A percentile compares a stretch with the other conserved stretches of the same genome.
phyloP scores from a whole-genome alignment of 2,329 filamentous ascomycete genomes.

The Arthrobotrys iridis region DNA sequence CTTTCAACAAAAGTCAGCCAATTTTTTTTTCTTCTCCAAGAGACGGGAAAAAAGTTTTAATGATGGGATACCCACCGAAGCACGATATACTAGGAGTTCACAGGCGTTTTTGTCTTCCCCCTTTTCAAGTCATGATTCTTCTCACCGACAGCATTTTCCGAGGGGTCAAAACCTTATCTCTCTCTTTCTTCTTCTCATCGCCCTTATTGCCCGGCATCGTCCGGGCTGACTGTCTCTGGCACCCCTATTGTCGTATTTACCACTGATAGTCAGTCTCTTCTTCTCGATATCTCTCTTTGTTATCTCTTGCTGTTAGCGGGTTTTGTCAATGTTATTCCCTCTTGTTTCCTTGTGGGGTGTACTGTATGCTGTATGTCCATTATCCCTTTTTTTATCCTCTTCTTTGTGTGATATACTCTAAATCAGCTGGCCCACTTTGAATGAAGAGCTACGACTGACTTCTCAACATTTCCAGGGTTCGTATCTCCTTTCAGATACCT shows the following conservation, averaged over 20 bases:
- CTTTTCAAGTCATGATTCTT: constrained; percentile 55
- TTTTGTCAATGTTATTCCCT: constrained; percentile 10
- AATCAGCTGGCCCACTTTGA: background rate
- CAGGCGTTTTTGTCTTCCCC: constrained; percentile 57
- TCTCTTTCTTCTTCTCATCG: constrained; percentile 13
- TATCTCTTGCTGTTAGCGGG: constrained; percentile 51
- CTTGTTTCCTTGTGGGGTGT: constrained; percentile 1
- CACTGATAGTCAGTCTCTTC: constrained; percentile 7
- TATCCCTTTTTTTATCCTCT: constrained; percentile 5
- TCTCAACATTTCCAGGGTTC: background rate
- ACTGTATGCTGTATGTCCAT: constrained; percentile 31
- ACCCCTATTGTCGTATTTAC: background rate
- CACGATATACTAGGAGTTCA: constrained; percentile 54
- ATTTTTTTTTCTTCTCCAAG: constrained; percentile 27
- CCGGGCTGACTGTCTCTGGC: background rate
- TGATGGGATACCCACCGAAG: constrained; percentile 52
- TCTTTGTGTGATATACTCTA: constrained; percentile 37
- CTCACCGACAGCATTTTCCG: constrained; percentile 57
- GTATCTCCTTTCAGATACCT: background rate
- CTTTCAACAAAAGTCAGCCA: constrained; percentile 39
- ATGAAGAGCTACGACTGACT: background rate
- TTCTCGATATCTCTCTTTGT: constrained; percentile 2
- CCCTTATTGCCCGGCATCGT: background rate
- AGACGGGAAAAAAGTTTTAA: constrained; percentile 48
- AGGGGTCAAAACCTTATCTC: constrained; percentile 48